These are phyloP conservation scores for Hanseniaspora jakobsenii DNA, from an alignment of 805 yeast genomes.

Conservation along the genomic window DNA sequence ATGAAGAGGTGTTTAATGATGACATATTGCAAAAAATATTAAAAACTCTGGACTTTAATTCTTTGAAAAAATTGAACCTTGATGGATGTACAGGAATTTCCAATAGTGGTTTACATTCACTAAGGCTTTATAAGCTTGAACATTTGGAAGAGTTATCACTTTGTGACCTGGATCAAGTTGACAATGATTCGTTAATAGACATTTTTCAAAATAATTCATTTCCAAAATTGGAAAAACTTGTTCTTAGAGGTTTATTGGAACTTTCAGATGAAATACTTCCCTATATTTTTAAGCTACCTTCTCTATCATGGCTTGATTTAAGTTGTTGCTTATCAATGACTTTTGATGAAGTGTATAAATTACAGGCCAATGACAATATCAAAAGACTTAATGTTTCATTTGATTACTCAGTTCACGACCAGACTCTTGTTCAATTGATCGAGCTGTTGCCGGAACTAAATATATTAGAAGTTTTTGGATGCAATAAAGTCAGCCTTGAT, in stretches of 20 bases:
- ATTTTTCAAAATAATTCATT: constrained; percentile 41
- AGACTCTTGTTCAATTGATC: constrained; percentile 45
- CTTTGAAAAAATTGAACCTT: constrained; percentile 44
- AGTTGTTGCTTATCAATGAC: constrained; percentile 59
- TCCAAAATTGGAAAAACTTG: constrained; percentile 48
- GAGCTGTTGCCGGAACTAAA: constrained; percentile 49
- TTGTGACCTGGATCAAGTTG: constrained; percentile 46
- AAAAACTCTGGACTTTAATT: constrained; percentile 44
- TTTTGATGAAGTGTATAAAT: constrained; percentile 37
- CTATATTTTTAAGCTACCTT: constrained; percentile 49
- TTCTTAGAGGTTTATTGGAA: constrained; percentile 52
- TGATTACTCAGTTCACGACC: constrained; percentile 63
- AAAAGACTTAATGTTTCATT: constrained; percentile 68
- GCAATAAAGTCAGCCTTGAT: constrained; percentile 54
- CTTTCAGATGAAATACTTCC: constrained; percentile 52
- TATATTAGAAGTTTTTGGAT: constrained; percentile 70
- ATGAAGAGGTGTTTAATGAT: constrained; percentile 56
- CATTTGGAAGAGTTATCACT: constrained; percentile 47
- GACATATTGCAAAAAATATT: constrained; percentile 51
- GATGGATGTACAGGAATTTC: constrained; percentile 68
- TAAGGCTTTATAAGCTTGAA: constrained; percentile 39
- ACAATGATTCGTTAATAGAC: constrained; percentile 52
- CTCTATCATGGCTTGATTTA: constrained; percentile 51
- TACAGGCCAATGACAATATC: constrained; percentile 41
- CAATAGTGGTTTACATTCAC: constrained; percentile 47